Evolutionary conservation across 2,329 filamentous ascomycete genomes (phyloP).

Genomic region (Colletotrichum brevisporum): DNA sequence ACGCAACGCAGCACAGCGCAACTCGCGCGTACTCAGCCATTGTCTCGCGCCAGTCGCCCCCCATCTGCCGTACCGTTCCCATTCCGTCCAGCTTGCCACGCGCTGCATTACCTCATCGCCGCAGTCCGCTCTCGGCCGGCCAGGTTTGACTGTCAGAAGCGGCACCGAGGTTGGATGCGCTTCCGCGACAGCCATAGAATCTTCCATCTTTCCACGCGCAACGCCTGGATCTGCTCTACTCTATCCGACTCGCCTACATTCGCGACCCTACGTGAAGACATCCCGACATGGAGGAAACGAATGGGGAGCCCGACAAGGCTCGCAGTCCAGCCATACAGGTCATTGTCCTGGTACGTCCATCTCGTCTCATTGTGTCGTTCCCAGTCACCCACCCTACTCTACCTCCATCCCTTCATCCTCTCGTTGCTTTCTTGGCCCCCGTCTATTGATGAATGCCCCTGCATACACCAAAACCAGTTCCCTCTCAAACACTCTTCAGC

Average conservation of each 20-base stretch:
- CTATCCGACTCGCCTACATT: neutral
- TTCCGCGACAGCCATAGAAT: constrained; percentile 3
- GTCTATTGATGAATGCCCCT: neutral
- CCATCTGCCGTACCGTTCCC: constrained; percentile 12
- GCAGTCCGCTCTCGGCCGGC: neutral
- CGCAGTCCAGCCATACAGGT: constrained; percentile 74
- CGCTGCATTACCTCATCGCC: constrained; percentile 16
- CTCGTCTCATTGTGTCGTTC: constrained; percentile 24
- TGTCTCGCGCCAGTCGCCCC: constrained; percentile 1
- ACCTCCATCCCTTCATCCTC: neutral
- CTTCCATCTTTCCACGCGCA: constrained; percentile 5
- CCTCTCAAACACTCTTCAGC: no score
- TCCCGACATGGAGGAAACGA: constrained; percentile 30
- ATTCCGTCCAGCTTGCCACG: neutral
- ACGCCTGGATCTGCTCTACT: neutral
- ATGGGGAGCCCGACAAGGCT: constrained; percentile 30
- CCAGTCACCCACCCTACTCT: neutral
- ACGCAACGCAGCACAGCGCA: neutral
- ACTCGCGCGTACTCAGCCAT: neutral
- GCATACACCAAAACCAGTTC: neutral
- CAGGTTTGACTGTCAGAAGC: constrained; percentile 8
- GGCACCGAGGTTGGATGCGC: constrained; percentile 24
- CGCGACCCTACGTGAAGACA: constrained; percentile 1
- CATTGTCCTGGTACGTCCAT: constrained; percentile 78
- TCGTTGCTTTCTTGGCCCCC: neutral